phyloP scores from a whole-genome alignment of 2,329 filamentous ascomycete species.

The Fusarium avenaceum region DNA sequence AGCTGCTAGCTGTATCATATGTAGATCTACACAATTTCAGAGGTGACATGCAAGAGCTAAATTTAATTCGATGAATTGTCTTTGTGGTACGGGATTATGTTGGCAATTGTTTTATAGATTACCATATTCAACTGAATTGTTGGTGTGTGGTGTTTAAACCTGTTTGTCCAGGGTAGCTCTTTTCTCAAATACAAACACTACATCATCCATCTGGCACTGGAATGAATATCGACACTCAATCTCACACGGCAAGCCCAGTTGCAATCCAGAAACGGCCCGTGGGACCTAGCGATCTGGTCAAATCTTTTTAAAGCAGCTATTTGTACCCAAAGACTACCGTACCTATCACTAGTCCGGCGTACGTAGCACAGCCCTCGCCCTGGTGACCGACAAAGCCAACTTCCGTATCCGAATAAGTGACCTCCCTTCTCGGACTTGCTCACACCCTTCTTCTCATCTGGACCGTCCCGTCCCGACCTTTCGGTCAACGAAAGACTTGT shows the following conservation, averaged over 20 bases:
- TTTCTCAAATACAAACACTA: not conserved
- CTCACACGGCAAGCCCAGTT: conserved; percentile 7
- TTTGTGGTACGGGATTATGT: not conserved
- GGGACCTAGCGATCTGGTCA: not conserved
- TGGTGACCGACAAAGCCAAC: not conserved
- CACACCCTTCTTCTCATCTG: conserved; percentile 15
- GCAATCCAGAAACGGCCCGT: conserved; percentile 14
- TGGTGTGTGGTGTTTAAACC: not conserved
- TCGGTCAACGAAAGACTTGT: conserved; percentile 10
- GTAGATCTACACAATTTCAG: not conserved
- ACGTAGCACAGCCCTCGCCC: not conserved
- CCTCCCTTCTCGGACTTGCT: conserved; percentile 1
- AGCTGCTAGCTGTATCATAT: not conserved
- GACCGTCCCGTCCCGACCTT: conserved; percentile 39
- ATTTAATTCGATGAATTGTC: not conserved
- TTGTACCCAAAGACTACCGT: not conserved
- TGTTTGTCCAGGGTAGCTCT: not conserved
- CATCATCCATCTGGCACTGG: conserved; percentile 10
- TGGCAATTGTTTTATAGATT: not conserved
- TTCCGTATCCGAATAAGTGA: conserved; percentile 2
- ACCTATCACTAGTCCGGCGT: conserved; percentile 9
- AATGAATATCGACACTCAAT: conserved; percentile 28
- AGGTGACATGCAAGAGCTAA: not conserved
- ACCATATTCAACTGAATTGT: not conserved
- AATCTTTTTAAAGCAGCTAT: conserved; percentile 4